Percentiles rank a stretch among this genome's conserved stretches.
Evolutionary conservation across 176 grass and related monocot genomes (phyloP).

Genomic region (Juncus effusus): DNA sequence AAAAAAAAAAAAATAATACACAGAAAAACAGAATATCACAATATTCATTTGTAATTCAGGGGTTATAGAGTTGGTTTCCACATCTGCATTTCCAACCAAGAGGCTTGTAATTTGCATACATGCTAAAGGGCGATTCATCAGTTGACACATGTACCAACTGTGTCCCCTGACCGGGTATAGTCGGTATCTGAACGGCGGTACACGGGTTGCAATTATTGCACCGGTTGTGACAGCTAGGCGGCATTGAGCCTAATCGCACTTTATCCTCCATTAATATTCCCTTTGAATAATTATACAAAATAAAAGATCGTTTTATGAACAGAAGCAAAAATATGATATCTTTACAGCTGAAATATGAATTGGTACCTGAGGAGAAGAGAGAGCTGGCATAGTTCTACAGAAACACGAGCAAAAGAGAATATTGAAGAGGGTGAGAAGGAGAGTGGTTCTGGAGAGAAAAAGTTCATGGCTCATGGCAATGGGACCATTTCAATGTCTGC

Average conservation of each 20-base stretch:
- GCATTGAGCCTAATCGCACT: constrained; percentile 69
- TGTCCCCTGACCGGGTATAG: constrained; percentile 24
- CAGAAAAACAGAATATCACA: neutral
- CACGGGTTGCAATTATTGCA: constrained; percentile 73
- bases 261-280: constrained; percentile 32
- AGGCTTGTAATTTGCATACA: constrained; percentile 66
- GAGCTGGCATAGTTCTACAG: constrained; percentile 9
- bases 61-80: constrained; percentile 54
- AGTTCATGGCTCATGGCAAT: constrained; percentile 38
- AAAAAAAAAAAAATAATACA: neutral
- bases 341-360: neutral
- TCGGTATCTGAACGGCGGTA: constrained; percentile 64
- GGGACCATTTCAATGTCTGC: constrained; percentile 14
- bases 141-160: neutral
- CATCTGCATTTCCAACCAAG: constrained; percentile 80
- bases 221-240: constrained; percentile 66
- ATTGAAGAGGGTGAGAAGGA: constrained; percentile 12
- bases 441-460: constrained; percentile 14
- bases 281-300: neutral
- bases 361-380: constrained; percentile 30
- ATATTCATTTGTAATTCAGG: constrained; percentile 36
- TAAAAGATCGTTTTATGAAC: neutral
- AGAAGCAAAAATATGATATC: neutral
- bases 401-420: constrained; percentile 10
- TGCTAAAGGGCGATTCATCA: constrained; percentile 10